phyloP scores from a whole-genome alignment of 352 stramenopile species.

The Plasmopara halstedii region DNA sequence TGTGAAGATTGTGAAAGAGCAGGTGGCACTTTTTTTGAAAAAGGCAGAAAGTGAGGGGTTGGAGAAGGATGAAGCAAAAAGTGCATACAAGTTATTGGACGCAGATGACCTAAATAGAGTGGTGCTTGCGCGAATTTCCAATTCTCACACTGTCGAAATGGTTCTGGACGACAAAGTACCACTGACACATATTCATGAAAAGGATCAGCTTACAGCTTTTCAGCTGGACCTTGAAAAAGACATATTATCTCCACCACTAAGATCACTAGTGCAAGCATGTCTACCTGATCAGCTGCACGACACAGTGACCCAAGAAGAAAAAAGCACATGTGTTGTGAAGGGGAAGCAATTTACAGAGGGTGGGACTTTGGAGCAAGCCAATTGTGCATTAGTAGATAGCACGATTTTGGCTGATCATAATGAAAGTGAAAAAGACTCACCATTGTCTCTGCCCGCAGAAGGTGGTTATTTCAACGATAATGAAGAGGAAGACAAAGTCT shows the following conservation, averaged over 20 bases:
- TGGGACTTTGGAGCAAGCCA: background rate
- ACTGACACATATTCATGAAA: constrained; percentile 69
- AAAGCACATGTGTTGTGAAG: background rate
- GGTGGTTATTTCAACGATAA: constrained; percentile 1
- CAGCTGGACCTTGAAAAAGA: constrained; percentile 40
- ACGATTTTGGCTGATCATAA: background rate
- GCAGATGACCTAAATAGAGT: constrained; percentile 24
- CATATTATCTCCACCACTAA: constrained; percentile 10
- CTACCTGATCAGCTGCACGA: background rate
- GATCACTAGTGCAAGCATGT: background rate
- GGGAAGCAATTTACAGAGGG: background rate
- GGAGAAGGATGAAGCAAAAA: constrained; percentile 2
- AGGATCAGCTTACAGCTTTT: constrained; percentile 66
- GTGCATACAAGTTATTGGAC: background rate
- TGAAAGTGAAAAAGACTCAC: background rate
- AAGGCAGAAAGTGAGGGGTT: constrained; percentile 8
- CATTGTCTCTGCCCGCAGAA: background rate
- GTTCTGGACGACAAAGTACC: constrained; percentile 56
- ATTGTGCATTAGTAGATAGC: background rate
- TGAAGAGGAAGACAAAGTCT: constrained; percentile 20
- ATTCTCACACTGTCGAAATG: constrained; percentile 51
- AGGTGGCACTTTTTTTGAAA: constrained; percentile 39
- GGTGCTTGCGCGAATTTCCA: constrained; percentile 52
- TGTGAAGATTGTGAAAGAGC: constrained; percentile 57
- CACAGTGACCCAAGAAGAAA: background rate